Percentiles rank a stretch among this genome's conserved stretches.
phyloP scores from a whole-genome alignment of 331 rosid genomes.

The Quercus tomentella region DNA sequence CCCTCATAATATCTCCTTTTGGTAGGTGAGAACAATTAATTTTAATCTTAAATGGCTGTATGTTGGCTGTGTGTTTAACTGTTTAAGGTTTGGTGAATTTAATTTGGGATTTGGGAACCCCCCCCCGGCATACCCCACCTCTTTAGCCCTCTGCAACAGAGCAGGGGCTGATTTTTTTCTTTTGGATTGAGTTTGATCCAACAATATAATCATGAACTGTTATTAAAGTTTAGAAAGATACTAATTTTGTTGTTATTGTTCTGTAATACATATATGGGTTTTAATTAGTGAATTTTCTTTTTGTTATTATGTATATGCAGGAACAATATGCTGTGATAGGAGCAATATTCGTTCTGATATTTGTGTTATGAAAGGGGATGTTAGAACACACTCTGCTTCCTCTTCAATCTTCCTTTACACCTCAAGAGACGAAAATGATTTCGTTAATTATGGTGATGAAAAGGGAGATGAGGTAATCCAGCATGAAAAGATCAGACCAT shows the following conservation, averaged over 20 bases:
- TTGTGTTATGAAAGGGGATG: conserved; percentile 81
- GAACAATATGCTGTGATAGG: conserved; percentile 78
- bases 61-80: too few relatives aligned
- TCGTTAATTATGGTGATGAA: neutral
- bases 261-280: neutral
- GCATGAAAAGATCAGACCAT: conserved; percentile 65
- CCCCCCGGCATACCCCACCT: too few relatives aligned
- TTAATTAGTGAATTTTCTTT: neutral
- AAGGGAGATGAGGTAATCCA: conserved; percentile 31
- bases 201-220: neutral
- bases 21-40: neutral
- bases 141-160: too few relatives aligned
- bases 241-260: neutral
- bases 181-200: neutral
- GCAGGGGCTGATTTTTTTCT: neutral
- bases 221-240: too few relatives aligned
- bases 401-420: conserved; percentile 64
- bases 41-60: neutral
- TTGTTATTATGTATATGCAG: conserved; percentile 19
- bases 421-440: conserved; percentile 20
- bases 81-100: neutral
- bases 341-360: conserved; percentile 71
- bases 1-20: conserved; percentile 3
- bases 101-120: neutral
- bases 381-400: conserved; percentile 63